Percentiles rank a stretch among this genome's conserved stretches.
Evolutionary conservation across 2,329 filamentous ascomycete genomes (phyloP).

Genomic region (Botrytis byssoidea): DNA sequence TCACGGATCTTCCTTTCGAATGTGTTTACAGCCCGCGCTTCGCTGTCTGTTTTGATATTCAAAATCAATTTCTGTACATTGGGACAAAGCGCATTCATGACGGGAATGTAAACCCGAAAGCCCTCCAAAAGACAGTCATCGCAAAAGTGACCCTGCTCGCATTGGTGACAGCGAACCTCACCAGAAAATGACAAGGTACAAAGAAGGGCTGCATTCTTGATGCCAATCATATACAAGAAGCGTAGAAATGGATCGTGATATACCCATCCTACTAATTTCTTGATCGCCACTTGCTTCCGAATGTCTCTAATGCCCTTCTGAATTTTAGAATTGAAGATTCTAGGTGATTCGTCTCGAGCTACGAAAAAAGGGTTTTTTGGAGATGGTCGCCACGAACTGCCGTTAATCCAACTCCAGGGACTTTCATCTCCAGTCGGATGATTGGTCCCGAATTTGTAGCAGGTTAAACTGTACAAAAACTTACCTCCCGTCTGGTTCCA

Average conservation of each 20-base stretch:
- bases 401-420: background rate
- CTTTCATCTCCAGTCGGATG: background rate
- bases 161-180: background rate
- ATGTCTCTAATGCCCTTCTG: background rate
- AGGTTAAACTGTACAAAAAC: background rate
- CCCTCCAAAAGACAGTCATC: background rate
- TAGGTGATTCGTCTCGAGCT: background rate
- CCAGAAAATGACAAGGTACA: background rate
- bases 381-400: background rate
- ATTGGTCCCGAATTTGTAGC: background rate
- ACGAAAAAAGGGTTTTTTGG: background rate
- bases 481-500: background rate
- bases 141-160: background rate
- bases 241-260: constrained; percentile 26
- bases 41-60: background rate
- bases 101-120: background rate
- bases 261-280: constrained; percentile 19
- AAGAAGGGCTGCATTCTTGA: constrained; percentile 16
- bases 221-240: constrained; percentile 25
- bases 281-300: background rate
- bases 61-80: background rate
- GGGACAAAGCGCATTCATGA: background rate
- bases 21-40: background rate
- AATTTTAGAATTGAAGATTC: background rate
- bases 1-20: background rate